These are phyloP conservation scores for Globisporangium carolinianum DNA, from an alignment of 352 stramenopile species.

Conservation along the genomic window DNA sequence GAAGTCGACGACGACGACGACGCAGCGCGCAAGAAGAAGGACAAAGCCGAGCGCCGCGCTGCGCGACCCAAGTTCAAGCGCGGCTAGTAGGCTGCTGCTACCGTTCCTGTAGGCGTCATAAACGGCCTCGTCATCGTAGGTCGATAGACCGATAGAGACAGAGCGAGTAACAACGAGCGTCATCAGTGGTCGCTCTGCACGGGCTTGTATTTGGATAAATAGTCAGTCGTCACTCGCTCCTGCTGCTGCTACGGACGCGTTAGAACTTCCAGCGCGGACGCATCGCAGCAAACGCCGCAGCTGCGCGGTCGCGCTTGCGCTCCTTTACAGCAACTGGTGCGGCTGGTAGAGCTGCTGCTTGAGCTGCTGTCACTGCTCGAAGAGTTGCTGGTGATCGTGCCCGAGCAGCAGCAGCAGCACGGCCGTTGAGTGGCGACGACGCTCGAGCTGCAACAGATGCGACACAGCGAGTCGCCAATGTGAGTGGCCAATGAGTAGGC, in stretches of 20 bases:
- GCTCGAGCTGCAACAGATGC: no score
- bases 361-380: neutral
- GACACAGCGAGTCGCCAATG: no score
- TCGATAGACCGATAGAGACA: neutral
- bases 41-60: conserved; percentile 68
- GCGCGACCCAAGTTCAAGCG: conserved; percentile 44
- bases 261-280: conserved; percentile 16
- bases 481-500: no score
- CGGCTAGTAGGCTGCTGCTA: conserved; percentile 17
- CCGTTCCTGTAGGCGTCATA: no score
- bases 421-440: no score
- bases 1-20: conserved; percentile 56
- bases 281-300: neutral
- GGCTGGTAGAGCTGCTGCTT: neutral
- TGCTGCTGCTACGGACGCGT: neutral
- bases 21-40: conserved; percentile 56
- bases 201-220: conserved; percentile 3
- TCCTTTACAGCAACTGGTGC: neutral
- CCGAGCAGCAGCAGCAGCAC: no score
- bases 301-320: conserved; percentile 5
- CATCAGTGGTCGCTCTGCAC: no score
- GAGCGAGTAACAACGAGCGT: no score
- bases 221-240: neutral
- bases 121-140: no score
- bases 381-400: no score